Base-by-base conservation (phyloP, 139 green algal genomes). In the Coccomyxa sp. region DNA sequence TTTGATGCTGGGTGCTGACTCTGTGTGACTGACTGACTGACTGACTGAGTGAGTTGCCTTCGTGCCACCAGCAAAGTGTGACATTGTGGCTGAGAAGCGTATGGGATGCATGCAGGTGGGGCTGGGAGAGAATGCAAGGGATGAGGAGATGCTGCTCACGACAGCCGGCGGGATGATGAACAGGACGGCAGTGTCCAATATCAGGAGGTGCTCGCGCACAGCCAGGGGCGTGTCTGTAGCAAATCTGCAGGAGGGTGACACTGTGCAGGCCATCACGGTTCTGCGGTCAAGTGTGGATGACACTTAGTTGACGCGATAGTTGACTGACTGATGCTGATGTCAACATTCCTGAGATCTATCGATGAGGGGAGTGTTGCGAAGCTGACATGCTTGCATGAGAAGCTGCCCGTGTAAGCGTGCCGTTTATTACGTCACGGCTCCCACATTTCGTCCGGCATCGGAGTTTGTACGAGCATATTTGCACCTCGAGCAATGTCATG, bases 81-180 rank as follows among this genome's bases (percentile, higher is more conserved):
- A 45, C 31, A 59, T 81, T 18, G 21, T 30, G 3, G 13, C 77
- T 58, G 38, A 30, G 14, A 30, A n/a, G 31, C 15, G 21, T 58
- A 0, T 58, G 79, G 25, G 23, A 59, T 76, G 60, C 14, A 21
- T 67, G 58, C 68, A 83, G 79, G 77, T 86, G 78, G 77, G 78
- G 14, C 7, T 67, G n/a, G 38, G 28, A 3, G 67, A 83, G 67
- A 79, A 18, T 58, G 63, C 30, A 28, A 45, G 13, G 18, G 76
- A 77, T 17, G 80, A 82, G 45, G 79, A 86, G 66, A n/a, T 93
- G 68, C 77, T 94, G 66, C 45, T 94, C 67, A 89, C 84, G 18
- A 94, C 84, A 25, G 31, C 74, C n/a, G 77, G 90, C 57, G 91
- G 91, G 10, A 78, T 91, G 71, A 78, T 94, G 75, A 82, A 86